Evolutionary conservation across 768 basidiomycete species (phyloP).

Genomic region (Termitomyces sp.): DNA sequence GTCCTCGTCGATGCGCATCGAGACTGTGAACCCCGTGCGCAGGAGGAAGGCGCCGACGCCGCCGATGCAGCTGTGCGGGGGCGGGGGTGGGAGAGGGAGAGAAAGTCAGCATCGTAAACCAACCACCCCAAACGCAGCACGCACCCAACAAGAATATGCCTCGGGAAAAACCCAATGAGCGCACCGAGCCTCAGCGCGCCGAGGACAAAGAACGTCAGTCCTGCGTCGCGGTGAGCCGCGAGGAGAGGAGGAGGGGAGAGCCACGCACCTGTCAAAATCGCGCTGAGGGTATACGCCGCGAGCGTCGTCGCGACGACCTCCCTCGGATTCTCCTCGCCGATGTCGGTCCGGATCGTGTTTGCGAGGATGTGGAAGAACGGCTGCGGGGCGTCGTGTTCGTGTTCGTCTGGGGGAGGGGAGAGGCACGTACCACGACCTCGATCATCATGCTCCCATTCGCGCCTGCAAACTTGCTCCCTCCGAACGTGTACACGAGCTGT

Average conservation of each 20-base stretch:
- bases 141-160: conserved; percentile 93
- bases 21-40: conserved; percentile 84
- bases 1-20: conserved; percentile 77
- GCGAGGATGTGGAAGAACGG: conserved; percentile 96
- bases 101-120: too few species aligned
- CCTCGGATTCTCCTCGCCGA: conserved; percentile 64
- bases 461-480: conserved; percentile 86
- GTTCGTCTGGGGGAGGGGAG: background rate
- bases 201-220: conserved; percentile 81
- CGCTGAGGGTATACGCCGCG: conserved; percentile 82
- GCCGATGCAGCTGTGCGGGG: conserved; percentile 67
- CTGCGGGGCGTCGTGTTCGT: conserved; percentile 28
- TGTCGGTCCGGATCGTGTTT: conserved; percentile 63
- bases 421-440: conserved; percentile 78
- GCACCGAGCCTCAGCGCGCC: conserved; percentile 80
- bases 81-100: background rate
- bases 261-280: conserved; percentile 74
- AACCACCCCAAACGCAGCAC: too few species aligned
- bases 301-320: conserved; percentile 91
- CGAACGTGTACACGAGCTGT: conserved; percentile 81
- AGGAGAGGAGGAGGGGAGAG: background rate
- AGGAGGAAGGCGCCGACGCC: conserved; percentile 95
- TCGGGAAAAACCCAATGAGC: conserved; percentile 92
- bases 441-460: conserved; percentile 99
- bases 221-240: conserved; percentile 29